Evolutionary conservation across 2,329 filamentous ascomycete genomes (phyloP).

Genomic region (Cyphellophora europaea): DNA sequence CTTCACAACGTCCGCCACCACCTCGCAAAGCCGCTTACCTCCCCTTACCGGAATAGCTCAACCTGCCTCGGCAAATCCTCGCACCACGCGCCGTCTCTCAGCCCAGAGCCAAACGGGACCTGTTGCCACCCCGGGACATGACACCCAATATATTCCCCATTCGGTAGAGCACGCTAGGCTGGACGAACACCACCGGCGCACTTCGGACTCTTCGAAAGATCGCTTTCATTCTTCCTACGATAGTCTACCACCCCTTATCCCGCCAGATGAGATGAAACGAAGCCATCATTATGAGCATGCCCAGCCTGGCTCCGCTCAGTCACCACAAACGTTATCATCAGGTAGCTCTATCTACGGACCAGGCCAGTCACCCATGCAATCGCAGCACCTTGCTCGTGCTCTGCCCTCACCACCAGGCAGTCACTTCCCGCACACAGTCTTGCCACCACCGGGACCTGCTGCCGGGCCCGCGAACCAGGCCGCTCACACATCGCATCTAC

Average conservation of each 20-base stretch:
- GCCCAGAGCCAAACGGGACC: conserved; percentile 11
- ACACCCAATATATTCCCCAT: not conserved
- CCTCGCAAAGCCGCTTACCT: not conserved
- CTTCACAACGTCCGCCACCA: conserved; percentile 6
- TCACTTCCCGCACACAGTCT: conserved; percentile 10
- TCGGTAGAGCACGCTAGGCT: conserved; percentile 4
- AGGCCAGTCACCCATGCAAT: conserved; percentile 13
- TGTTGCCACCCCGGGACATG: conserved; percentile 7
- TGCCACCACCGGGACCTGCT: conserved; percentile 7
- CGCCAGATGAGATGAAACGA: conserved; percentile 11
- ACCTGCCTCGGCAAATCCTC: too few species aligned
- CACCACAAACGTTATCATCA: conserved; percentile 13
- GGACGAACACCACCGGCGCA: conserved; percentile 7
- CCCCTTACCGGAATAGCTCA: not conserved
- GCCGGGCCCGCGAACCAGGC: conserved; percentile 14
- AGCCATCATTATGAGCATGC: conserved; percentile 9
- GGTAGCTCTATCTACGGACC: conserved; percentile 10
- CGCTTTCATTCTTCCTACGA: conserved; percentile 22
- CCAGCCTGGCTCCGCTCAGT: conserved; percentile 6
- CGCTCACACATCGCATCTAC: conserved; percentile 31
- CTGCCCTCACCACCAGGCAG: conserved; percentile 18
- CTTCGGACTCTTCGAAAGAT: conserved; percentile 10
- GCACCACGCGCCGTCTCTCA: too few species aligned
- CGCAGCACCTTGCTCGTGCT: conserved; percentile 12
- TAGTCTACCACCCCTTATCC: conserved; percentile 14